Evolutionary conservation across 495 filamentous ascomycete genomes (phyloP), one percentile per base, ranked within the genome.

Genomic region (Chaetomium tenue): DNA sequence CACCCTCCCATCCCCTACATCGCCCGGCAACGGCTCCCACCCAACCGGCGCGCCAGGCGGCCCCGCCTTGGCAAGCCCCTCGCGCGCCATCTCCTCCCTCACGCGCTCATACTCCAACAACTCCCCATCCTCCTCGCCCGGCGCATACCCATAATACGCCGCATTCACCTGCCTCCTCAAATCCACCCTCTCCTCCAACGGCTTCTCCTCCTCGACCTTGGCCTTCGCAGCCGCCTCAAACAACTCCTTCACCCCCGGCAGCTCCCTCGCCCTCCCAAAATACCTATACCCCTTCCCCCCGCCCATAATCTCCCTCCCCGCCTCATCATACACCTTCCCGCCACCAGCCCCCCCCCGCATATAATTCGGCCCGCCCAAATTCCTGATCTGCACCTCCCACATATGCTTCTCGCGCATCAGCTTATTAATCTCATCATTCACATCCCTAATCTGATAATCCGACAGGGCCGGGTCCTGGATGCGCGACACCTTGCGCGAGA

Each of bases 391-490:
- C 74, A 92, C 86, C 78, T 98, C 94, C 94, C 94, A 98, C 83
- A 94, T 90, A 80, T 92, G 90, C 77, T 98, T 98, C 83, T 98
- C 94, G 58, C 92, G 88, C 90, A 98, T 97, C 56, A 95, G 85
- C 78, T 96, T 96, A 80, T 98, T 98, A 82, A 98, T 96, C 79
- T 98, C 95, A 77, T 98, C 94, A 77, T 98, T 98, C 68, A 98
- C 82, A 76, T 98, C 94, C 63, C 94, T 88, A 77, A 98, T 93
- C 80, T 98, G 94, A 80, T 88, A 97, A 81, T 98, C 94, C 77
- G 87, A 90, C 16, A 98, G 83, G 33, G 88, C 88, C 8, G 82
- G 76, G 68, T 98, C 95, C 75, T 98, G 94, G 80, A 98, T 98
- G 70, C 91, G 89, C 53, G 91, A 88, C 23, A 98, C 91, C 76